Evolutionary conservation across 106 monocot genomes (phyloP).

Genomic region (Apostasia shenzhenica): DNA sequence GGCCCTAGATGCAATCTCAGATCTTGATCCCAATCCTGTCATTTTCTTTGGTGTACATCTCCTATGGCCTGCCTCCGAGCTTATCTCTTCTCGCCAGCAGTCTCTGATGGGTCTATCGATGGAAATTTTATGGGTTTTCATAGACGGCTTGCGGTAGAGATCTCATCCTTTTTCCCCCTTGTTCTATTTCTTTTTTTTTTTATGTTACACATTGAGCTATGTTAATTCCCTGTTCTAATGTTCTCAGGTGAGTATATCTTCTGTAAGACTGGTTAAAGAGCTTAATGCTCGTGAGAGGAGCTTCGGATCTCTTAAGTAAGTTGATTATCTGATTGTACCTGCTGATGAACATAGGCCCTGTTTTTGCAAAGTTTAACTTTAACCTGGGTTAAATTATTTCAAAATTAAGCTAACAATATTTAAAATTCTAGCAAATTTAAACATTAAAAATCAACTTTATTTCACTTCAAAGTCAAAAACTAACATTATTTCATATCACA

Average conservation of each 20-base stretch:
- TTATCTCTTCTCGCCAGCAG: constrained; percentile 2
- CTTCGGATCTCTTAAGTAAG: constrained; percentile 14
- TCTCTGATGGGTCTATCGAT: background rate
- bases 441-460: too few relatives aligned
- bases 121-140: background rate
- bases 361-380: too few relatives aligned
- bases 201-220: background rate
- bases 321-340: background rate
- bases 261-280: constrained; percentile 3
- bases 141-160: constrained; percentile 1
- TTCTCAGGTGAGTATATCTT: constrained; percentile 6
- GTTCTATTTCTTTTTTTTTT: background rate
- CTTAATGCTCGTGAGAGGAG: constrained; percentile 8
- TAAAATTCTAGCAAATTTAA: too few relatives aligned
- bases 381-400: background rate
- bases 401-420: background rate
- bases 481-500: too few relatives aligned
- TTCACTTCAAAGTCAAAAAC: too few relatives aligned
- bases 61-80: constrained; percentile 6
- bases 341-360: background rate
- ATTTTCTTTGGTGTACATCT: background rate
- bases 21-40: background rate
- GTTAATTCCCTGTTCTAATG: background rate
- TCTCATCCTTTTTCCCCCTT: background rate
- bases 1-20: background rate